Evolutionary conservation across 805 yeast species (phyloP).

Genomic region (Pichia phayaonensis): DNA sequence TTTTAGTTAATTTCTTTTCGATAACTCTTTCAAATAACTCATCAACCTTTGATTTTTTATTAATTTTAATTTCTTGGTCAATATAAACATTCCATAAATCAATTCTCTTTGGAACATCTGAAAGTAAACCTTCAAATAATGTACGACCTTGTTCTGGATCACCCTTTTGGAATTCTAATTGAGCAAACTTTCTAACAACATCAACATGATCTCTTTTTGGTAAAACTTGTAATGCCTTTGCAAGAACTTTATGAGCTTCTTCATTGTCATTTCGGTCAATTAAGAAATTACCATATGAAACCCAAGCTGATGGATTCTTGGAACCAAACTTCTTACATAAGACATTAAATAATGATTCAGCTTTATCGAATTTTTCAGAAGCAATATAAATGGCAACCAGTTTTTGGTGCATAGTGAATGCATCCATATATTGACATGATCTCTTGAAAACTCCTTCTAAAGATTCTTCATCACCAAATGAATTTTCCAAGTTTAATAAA

Average conservation of each 20-base stretch:
- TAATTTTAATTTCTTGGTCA: conserved; percentile 80
- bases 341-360: conserved; percentile 56
- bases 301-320: conserved; percentile 67
- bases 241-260: conserved; percentile 65
- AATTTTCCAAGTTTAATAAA: conserved; percentile 82
- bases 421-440: conserved; percentile 88
- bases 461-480: conserved; percentile 82
- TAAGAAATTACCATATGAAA: conserved; percentile 68
- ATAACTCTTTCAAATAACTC: conserved; percentile 78
- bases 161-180: conserved; percentile 78
- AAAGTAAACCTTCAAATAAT: conserved; percentile 81
- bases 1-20: conserved; percentile 58
- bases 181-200: conserved; percentile 81
- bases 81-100: conserved; percentile 94
- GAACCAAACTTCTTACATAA: conserved; percentile 77
- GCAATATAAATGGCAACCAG: conserved; percentile 66
- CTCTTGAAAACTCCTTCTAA: conserved; percentile 74
- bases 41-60: conserved; percentile 60
- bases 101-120: conserved; percentile 85
- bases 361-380: conserved; percentile 65
- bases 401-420: conserved; percentile 72
- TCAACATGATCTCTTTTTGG: conserved; percentile 72
- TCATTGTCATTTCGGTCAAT: conserved; percentile 50
- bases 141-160: conserved; percentile 94
- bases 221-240: conserved; percentile 62